These are phyloP conservation scores for Penicillium sp. DNA, from an alignment of 2,329 filamentous ascomycete genomes.

Conservation along the genomic window DNA sequence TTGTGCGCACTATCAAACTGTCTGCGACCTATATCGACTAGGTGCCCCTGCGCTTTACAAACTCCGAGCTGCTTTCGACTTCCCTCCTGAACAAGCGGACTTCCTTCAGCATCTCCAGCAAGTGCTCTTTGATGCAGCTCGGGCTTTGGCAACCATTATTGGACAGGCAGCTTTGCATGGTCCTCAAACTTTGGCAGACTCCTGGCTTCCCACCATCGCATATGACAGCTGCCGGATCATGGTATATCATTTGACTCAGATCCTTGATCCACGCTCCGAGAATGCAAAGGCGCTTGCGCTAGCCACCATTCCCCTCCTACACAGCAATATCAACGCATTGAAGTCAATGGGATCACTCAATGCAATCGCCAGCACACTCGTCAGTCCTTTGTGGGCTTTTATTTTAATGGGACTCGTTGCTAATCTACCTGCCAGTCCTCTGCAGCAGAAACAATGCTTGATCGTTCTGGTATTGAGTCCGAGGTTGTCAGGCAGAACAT, in stretches of 20 bases:
- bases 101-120: constrained; percentile 18
- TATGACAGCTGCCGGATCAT: constrained; percentile 44
- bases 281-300: constrained; percentile 16
- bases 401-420: background rate
- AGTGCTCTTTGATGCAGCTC: constrained; percentile 21
- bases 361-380: constrained; percentile 18
- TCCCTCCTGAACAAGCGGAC: constrained; percentile 15
- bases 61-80: constrained; percentile 18
- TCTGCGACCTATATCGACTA: constrained; percentile 18
- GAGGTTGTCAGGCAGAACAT: constrained; percentile 15
- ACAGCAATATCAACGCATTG: constrained; percentile 17
- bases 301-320: constrained; percentile 11
- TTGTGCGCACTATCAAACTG: constrained; percentile 17
- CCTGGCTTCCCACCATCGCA: constrained; percentile 41
- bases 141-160: constrained; percentile 19
- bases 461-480: constrained; percentile 17
- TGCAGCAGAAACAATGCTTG: constrained; percentile 19
- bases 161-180: constrained; percentile 39
- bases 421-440: constrained; percentile 1
- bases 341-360: constrained; percentile 18
- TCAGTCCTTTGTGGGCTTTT: background rate
- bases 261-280: constrained; percentile 25
- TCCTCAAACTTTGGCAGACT: constrained; percentile 37
- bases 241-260: constrained; percentile 42
- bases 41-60: constrained; percentile 19